These are phyloP conservation scores for Salix purpurea DNA, from an alignment of 345 rosid species.

Conservation along the genomic window DNA sequence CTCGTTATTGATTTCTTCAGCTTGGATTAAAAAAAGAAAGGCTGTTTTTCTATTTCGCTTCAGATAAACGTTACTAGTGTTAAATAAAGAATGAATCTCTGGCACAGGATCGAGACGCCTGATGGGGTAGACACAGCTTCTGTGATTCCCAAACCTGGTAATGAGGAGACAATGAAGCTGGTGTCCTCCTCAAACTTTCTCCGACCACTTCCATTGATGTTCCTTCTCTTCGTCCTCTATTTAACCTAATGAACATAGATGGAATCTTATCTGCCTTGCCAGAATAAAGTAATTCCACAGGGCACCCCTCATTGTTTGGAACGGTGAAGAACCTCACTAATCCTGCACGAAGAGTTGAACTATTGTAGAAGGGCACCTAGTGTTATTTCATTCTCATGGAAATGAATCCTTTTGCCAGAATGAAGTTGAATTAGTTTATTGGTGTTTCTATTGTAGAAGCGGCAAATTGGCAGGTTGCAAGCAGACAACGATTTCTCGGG, in stretches of 20 bases:
- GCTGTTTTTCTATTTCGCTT: not conserved
- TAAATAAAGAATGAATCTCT: not conserved
- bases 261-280: not conserved
- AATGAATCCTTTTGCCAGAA: not conserved
- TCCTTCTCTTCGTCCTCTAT: conserved; percentile 30
- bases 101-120: conserved; percentile 34
- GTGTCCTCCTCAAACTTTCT: conserved; percentile 45
- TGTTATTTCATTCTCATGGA: not conserved
- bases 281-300: not conserved
- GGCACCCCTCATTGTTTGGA: not conserved
- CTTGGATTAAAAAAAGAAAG: not conserved
- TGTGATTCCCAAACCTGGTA: conserved; percentile 23
- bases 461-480: not conserved
- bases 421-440: not conserved
- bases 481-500: not conserved
- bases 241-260: conserved; percentile 14
- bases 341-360: not conserved
- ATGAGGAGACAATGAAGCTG: conserved; percentile 28
- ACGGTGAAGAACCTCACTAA: not conserved
- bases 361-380: not conserved
- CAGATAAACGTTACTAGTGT: not conserved
- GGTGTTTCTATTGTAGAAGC: not conserved
- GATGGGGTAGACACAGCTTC: conserved; percentile 21
- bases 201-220: conserved; percentile 28
- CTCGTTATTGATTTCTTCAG: not conserved